Conservation (phyloP, 2,329 filamentous ascomycete genomes). For the Arthrobotrys sinensis region DNA sequence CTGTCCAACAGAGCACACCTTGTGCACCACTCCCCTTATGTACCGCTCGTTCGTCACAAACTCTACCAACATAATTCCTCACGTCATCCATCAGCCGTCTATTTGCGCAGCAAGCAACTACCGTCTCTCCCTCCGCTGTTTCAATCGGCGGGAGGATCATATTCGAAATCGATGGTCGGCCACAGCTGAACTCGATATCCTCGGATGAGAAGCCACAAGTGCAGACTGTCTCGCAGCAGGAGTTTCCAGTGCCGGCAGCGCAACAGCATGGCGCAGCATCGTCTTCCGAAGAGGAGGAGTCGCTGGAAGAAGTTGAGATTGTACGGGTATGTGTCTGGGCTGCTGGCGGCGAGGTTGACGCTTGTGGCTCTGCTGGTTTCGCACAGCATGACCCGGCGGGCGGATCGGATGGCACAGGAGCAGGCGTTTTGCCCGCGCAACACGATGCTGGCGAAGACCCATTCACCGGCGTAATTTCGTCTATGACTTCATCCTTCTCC, state of each 20-base stretch:
- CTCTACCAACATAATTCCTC: constrained; percentile 44
- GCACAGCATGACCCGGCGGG: constrained; percentile 6
- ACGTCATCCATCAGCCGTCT: constrained; percentile 55
- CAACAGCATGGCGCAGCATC: constrained; percentile 39
- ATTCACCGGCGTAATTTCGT: constrained; percentile 47
- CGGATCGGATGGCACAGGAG: background rate
- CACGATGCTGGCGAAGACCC: constrained; percentile 6
- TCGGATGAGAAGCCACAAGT: constrained; percentile 53
- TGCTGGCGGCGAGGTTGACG: background rate
- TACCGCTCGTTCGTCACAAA: constrained; percentile 57
- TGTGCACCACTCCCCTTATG: constrained; percentile 58
- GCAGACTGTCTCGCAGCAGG: constrained; percentile 56
- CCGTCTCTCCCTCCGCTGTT: constrained; percentile 41
- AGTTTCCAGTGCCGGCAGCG: constrained; percentile 16
- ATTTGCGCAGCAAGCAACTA: constrained; percentile 53
- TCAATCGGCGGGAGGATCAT: constrained; percentile 54
- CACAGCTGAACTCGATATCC: constrained; percentile 51
- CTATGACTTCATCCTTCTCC: constrained; percentile 10
- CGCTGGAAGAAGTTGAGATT: constrained; percentile 14
- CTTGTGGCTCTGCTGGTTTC: background rate
- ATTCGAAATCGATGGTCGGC: constrained; percentile 33
- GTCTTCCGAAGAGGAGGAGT: constrained; percentile 11
- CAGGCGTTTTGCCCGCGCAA: constrained; percentile 7
- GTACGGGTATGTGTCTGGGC: constrained; percentile 29
- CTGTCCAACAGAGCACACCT: constrained; percentile 56